Conservation (phyloP, 2,329 filamentous ascomycete species). For the Hypoxylon sp. region DNA sequence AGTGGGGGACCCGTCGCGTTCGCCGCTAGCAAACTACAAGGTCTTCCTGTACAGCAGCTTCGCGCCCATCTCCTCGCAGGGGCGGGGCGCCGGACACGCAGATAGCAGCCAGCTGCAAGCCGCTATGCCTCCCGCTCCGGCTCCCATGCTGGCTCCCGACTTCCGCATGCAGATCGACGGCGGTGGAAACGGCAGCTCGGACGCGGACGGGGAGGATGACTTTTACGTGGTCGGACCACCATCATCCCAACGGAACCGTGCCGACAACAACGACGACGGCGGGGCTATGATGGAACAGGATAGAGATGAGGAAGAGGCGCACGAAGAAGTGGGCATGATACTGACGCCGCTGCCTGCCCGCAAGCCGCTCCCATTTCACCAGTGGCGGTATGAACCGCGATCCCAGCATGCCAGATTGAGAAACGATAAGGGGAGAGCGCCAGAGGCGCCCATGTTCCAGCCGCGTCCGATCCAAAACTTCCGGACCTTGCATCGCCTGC, state of each 20-base stretch:
- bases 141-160: no score
- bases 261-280: not conserved
- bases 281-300: not conserved
- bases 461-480: not conserved
- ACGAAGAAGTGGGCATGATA: not conserved
- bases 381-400: conserved; percentile 21
- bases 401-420: not conserved
- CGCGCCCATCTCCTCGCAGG: not conserved
- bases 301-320: not conserved
- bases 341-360: not conserved
- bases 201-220: conserved; percentile 1
- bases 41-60: conserved; percentile 22
- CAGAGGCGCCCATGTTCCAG: not conserved
- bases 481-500: not conserved
- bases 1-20: not conserved
- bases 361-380: conserved; percentile 11
- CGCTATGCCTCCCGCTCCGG: not conserved
- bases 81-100: no score
- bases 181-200: not conserved
- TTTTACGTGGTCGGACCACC: conserved; percentile 7
- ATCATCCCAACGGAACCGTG: not conserved
- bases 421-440: not conserved
- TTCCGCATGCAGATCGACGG: not conserved
- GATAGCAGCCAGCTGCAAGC: not conserved
- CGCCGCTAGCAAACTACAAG: not conserved